Evolutionary conservation across 768 basidiomycete genomes (phyloP).

Genomic region (Epithele typhae): DNA sequence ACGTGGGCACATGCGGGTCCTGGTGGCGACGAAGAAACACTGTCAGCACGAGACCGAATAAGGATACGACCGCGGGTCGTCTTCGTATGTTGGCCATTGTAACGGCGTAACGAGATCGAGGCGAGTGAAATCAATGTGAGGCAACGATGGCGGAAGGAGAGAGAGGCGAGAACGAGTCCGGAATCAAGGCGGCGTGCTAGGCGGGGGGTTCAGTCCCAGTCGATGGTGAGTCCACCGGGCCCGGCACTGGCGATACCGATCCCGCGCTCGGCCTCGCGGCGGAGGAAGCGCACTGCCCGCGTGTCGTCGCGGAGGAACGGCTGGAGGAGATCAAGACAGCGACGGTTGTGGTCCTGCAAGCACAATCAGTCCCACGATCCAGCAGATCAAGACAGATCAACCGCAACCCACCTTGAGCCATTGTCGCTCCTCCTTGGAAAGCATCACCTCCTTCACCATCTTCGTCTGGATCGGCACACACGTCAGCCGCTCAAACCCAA

Average conservation of each 20-base stretch:
- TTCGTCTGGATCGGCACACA: conserved; percentile 91
- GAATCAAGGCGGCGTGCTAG: neutral
- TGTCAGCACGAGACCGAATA: conserved; percentile 2
- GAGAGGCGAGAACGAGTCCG: neutral
- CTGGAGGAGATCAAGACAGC: conserved; percentile 59
- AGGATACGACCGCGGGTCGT: neutral
- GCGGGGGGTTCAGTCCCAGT: conserved; percentile 56
- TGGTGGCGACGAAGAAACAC: conserved; percentile 3
- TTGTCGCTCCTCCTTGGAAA: conserved; percentile 78
- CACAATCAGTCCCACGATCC: neutral
- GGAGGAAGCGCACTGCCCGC: conserved; percentile 77
- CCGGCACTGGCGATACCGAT: conserved; percentile 64
- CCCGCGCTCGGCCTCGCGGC: conserved; percentile 68
- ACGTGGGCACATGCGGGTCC: conserved; percentile 1
- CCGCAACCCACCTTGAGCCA: conserved; percentile 72
- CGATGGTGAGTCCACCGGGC: conserved; percentile 70
- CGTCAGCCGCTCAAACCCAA: conserved; percentile 89
- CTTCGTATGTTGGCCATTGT: too few relatives aligned
- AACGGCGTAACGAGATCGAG: too few relatives aligned
- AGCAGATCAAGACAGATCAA: neutral
- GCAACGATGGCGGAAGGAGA: neutral
- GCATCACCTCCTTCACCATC: conserved; percentile 82
- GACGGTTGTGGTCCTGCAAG: conserved; percentile 72
- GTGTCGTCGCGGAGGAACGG: conserved; percentile 73
- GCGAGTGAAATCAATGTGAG: too few relatives aligned